Conservation (phyloP, 179 eudicot genomes). For the Beta corolliflora region DNA sequence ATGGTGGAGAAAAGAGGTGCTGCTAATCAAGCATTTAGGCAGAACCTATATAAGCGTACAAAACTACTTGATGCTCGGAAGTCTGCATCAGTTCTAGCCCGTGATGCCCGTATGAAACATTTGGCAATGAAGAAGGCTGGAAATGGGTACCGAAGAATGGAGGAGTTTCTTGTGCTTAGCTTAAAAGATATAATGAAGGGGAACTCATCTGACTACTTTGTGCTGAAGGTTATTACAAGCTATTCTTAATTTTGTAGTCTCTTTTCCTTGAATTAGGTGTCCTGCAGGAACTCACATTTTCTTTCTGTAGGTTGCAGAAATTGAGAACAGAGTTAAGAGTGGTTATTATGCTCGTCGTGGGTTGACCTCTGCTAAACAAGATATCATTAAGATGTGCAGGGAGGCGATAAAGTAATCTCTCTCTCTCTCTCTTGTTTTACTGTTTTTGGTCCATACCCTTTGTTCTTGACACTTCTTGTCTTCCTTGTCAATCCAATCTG, state of each 20-base stretch:
- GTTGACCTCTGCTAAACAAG: constrained; percentile 72
- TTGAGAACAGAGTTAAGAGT: constrained; percentile 69
- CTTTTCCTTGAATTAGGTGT: not conserved
- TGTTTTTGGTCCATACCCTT: not conserved
- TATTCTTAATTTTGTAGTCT: not conserved
- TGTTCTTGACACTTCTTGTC: no score
- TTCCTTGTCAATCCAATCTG: not conserved
- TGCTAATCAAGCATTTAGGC: constrained; percentile 71
- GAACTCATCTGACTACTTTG: constrained; percentile 69
- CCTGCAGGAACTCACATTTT: not conserved
- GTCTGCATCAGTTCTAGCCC: constrained; percentile 79
- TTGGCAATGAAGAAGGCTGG: constrained; percentile 84
- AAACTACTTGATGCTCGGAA: constrained; percentile 78
- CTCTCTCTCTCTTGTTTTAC: not conserved
- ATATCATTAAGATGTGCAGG: constrained; percentile 83
- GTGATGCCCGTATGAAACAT: constrained; percentile 88
- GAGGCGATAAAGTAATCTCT: constrained; percentile 73
- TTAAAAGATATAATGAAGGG: constrained; percentile 84
- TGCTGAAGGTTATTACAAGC: constrained; percentile 57
- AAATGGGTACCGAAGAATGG: constrained; percentile 77
- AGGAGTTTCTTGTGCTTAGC: constrained; percentile 65
- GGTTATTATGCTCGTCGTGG: constrained; percentile 92
- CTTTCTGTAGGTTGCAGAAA: constrained; percentile 66
- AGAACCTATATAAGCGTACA: constrained; percentile 82
- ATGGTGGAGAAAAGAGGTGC: constrained; percentile 84